Evolutionary conservation across 1,284 basidiomycete species (phyloP), one percentile per base, ranked within the genome.

Genomic region (Pseudozyma sp.): DNA sequence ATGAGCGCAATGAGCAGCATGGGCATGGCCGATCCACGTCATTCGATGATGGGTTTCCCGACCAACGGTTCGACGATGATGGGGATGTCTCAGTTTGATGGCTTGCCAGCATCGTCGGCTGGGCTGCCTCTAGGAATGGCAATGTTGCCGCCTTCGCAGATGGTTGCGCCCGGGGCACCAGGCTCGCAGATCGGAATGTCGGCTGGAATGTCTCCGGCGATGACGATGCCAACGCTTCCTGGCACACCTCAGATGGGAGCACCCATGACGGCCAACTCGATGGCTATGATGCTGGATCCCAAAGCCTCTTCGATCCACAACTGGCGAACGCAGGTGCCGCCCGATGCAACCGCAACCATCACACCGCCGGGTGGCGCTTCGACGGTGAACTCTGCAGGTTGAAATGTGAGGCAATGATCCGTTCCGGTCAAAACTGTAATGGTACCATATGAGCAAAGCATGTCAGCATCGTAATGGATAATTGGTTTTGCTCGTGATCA

Each of bases 261-360:
- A 30, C 47, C 67, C 4, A 54, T 61, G 56, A 47, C 68, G 43
- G 50, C 59, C 6, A 62, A 58, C 17, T 37, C 68, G 1, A 64
- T 70, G 68, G n/a, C 61, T 16, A 67, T 75, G 60, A 51, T 77
- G 56, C 33, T 77, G 40, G 70, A 77, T 49, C 75, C 75, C 29
- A 77, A 77, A 43, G 63, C 61, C 2, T 64, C 64, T 14, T 67
- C 68, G 39, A 77, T 77, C 58, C 66, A 74, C 61, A 77, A 68
- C 17, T 77, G 75, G 75, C 54, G 75, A 33, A 64, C 72, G 0
- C 72, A 75, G 57, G 72, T 75, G 60, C 72, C 72, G 8, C 31
- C 68, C 7, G 72, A 75, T 51, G 72, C 72, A 4, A 64, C 68
- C 1, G 67, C 68, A 2, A 60, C 59, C 8, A 29, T 54, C 39